A percentile compares a stretch with the other conserved stretches of the same genome.
Evolutionary conservation across 192 early-diverging fungal species (phyloP).

Genomic region (Geranomyces variabilis): DNA sequence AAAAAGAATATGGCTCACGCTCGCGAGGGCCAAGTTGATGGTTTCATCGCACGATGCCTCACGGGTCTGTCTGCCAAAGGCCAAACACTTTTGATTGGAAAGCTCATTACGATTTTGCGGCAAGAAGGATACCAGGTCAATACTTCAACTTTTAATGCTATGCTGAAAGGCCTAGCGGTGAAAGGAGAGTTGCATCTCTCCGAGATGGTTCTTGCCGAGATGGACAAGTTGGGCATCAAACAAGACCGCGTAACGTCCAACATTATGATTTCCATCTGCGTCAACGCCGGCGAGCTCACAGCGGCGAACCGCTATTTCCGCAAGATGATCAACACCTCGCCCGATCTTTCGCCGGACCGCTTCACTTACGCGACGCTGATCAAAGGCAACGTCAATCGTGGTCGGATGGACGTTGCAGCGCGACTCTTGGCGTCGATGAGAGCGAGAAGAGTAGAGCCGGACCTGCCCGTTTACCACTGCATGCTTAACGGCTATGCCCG

Average conservation of each 20-base stretch:
- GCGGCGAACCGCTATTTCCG: slow-evolving; percentile 18
- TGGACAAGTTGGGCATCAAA: neutral
- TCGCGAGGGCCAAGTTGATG: neutral
- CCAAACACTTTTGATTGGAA: neutral
- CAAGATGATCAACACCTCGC: slow-evolving; percentile 4
- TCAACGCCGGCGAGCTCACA: slow-evolving; percentile 5
- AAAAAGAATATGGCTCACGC: neutral
- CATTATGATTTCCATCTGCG: slow-evolving; percentile 22
- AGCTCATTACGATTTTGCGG: neutral
- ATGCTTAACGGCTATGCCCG: slow-evolving; percentile 18
- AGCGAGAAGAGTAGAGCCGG: slow-evolving; percentile 1
- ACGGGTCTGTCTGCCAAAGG: neutral
- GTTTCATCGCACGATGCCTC: neutral
- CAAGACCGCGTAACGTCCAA: slow-evolving; percentile 11
- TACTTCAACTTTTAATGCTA: slow-evolving; percentile 3
- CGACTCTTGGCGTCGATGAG: slow-evolving; percentile 6
- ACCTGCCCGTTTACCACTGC: slow-evolving; percentile 13
- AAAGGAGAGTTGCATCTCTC: neutral
- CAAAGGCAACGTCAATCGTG: slow-evolving; percentile 8
- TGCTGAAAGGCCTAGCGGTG: slow-evolving; percentile 8
- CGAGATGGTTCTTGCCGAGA: neutral
- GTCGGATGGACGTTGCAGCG: neutral
- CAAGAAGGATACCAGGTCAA: neutral
- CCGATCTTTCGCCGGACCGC: slow-evolving; percentile 14
- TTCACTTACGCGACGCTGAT: slow-evolving; percentile 24